Conservation (phyloP, 2,329 filamentous ascomycete genomes). For the Xylariaceae sp. region DNA sequence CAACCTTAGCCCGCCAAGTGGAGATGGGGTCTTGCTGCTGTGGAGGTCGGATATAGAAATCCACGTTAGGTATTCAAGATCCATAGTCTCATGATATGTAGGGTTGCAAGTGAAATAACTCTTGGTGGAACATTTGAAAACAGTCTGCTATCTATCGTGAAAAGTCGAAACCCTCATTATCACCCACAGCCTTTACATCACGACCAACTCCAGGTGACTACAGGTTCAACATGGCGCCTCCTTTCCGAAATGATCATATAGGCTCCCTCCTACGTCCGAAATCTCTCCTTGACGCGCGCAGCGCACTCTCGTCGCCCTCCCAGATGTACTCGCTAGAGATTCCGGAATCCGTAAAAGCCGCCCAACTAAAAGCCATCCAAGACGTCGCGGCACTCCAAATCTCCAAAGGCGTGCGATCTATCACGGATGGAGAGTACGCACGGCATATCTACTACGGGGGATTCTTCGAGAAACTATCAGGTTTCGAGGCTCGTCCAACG, state of each 20-base stretch:
- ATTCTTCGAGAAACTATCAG: conserved; percentile 46
- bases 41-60: too few relatives aligned
- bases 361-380: conserved; percentile 62
- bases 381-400: conserved; percentile 65
- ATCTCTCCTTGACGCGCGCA: conserved; percentile 58
- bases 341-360: conserved; percentile 39
- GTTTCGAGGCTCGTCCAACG: conserved; percentile 52
- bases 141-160: too few relatives aligned
- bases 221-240: conserved; percentile 34
- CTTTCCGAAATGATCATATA: conserved; percentile 71
- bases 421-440: conserved; percentile 69
- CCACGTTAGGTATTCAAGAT: too few relatives aligned
- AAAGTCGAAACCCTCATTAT: too few relatives aligned
- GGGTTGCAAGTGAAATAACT: too few relatives aligned
- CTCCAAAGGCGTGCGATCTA: conserved; percentile 58
- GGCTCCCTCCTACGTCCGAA: conserved; percentile 68
- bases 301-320: conserved; percentile 45
- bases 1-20: too few relatives aligned
- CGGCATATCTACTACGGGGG: conserved; percentile 49
- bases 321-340: conserved; percentile 31
- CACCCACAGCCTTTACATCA: too few relatives aligned
- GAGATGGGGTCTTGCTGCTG: too few relatives aligned
- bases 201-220: not conserved
- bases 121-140: too few relatives aligned
- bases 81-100: too few relatives aligned